These are phyloP conservation scores for Apiospora koreana DNA, from an alignment of 2,329 filamentous ascomycete species.

Conservation along the genomic window DNA sequence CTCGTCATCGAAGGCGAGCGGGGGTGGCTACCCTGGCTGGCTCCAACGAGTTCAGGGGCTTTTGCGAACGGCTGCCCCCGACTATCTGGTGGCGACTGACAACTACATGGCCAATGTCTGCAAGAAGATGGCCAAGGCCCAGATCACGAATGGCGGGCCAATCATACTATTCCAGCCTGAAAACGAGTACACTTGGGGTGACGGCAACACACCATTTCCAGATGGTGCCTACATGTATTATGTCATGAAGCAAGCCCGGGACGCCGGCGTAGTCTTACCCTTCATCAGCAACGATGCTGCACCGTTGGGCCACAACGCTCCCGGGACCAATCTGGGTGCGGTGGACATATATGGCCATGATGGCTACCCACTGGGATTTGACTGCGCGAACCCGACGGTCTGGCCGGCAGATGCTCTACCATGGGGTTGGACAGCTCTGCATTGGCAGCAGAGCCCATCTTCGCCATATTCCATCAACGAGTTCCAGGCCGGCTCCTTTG, in stretches of 20 bases:
- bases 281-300: conserved; percentile 74
- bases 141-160: conserved; percentile 82
- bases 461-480: conserved; percentile 57
- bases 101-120: conserved; percentile 65
- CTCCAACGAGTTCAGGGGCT: conserved; percentile 66
- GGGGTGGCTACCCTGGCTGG: conserved; percentile 83
- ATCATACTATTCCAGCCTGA: conserved; percentile 80
- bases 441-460: conserved; percentile 61
- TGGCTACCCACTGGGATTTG: conserved; percentile 45
- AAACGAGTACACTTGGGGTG: conserved; percentile 70
- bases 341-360: conserved; percentile 39
- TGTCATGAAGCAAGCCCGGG: conserved; percentile 66
- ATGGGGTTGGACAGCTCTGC: conserved; percentile 53
- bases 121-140: conserved; percentile 68
- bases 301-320: conserved; percentile 62
- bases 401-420: conserved; percentile 63
- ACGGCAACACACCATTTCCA: conserved; percentile 55
- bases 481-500: conserved; percentile 72
- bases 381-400: conserved; percentile 46
- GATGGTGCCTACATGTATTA: conserved; percentile 70
- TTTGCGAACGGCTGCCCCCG: conserved; percentile 62
- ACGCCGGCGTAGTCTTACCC: conserved; percentile 72
- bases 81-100: conserved; percentile 63
- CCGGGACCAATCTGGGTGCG: conserved; percentile 57
- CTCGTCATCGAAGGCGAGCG: conserved; percentile 38